A percentile compares a stretch with the other conserved stretches of the same genome.
Evolutionary conservation across 2,329 filamentous ascomycete species (phyloP).

Genomic region (Neofusicoccum kwambonambiense): DNA sequence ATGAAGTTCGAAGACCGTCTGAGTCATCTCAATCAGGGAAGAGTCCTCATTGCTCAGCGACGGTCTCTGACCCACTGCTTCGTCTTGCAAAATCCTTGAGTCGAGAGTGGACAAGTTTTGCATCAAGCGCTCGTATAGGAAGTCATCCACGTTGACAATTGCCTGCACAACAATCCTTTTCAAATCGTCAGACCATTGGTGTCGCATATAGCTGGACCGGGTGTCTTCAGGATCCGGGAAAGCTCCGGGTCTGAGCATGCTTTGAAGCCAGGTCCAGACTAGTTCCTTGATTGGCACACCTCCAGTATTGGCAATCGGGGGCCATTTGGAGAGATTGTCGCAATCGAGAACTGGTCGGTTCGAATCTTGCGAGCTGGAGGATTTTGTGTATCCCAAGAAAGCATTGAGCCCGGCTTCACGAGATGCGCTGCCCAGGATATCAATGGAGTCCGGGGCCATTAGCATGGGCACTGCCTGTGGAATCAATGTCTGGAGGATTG

Average conservation of each 20-base stretch:
- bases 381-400: conserved; percentile 57
- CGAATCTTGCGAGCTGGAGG: conserved; percentile 40
- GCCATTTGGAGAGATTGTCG: conserved; percentile 39
- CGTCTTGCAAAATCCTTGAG: conserved; percentile 27
- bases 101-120: conserved; percentile 34
- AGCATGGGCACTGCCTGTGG: conserved; percentile 48
- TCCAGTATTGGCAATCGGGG: background rate
- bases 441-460: conserved; percentile 49
- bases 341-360: conserved; percentile 39
- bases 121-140: conserved; percentile 46
- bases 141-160: conserved; percentile 55
- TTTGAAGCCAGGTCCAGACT: conserved; percentile 54
- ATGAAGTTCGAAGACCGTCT: conserved; percentile 66
- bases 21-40: conserved; percentile 51
- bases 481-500: conserved; percentile 33
- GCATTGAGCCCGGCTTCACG: conserved; percentile 53
- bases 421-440: conserved; percentile 48
- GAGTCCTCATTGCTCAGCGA: conserved; percentile 32
- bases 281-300: conserved; percentile 45
- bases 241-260: conserved; percentile 47
- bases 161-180: conserved; percentile 56
- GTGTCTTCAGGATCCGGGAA: conserved; percentile 21
- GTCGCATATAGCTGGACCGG: conserved; percentile 52
- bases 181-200: conserved; percentile 55
- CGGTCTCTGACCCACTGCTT: conserved; percentile 22